Base-by-base conservation (phyloP, 768 basidiomycete species). In the Clathrus columnatus region DNA sequence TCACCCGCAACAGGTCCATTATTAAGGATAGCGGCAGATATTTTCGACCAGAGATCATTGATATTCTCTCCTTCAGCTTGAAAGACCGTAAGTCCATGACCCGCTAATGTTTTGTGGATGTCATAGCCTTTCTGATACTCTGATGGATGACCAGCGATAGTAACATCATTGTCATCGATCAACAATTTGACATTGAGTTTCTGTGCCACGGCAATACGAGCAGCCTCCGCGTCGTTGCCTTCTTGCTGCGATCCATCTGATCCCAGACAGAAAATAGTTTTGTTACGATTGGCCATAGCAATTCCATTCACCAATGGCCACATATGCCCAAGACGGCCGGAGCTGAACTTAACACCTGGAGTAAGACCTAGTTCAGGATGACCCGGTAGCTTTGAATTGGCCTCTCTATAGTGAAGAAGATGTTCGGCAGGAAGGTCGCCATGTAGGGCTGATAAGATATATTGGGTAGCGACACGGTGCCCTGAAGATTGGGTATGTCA, bases 201-300 rank as follows among this genome's bases (percentile, higher is more conserved):
- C 65, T 91, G 83, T 1, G 91, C 90, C 42, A 91, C 91, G 17
- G 91, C 90, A 28, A 93, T 75, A 17, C 90, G 77, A 14, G 91
- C 91, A 16, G 91, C 91, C 65, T 93, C 91, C 1, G 91, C 90
- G 62, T 92, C 89, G 65, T 92, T 86, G 16, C 91, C 91, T 66
- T 92, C 91, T 67, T 93, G 91, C 65, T 92, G 89, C 4, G 89
- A 91, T 7, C 91, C 91, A 65, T 92, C 91, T 0, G 91, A 92
- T 2, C 91, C 91, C 20, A 93, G 77, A 65, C 84, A 83, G 70
- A 91, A 91, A 10, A 91, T 73, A 47, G 78, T 79, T 71, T 89
- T 87, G 62, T 81, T 81, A 28, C 77, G 75, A 70, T 92, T 81
- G 29, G 89, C 89, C 49, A 93, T 68, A 6, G 91, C 83, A 48